phyloP scores from a whole-genome alignment of 2,329 filamentous ascomycete species.

The Colletotrichum brevisporum region DNA sequence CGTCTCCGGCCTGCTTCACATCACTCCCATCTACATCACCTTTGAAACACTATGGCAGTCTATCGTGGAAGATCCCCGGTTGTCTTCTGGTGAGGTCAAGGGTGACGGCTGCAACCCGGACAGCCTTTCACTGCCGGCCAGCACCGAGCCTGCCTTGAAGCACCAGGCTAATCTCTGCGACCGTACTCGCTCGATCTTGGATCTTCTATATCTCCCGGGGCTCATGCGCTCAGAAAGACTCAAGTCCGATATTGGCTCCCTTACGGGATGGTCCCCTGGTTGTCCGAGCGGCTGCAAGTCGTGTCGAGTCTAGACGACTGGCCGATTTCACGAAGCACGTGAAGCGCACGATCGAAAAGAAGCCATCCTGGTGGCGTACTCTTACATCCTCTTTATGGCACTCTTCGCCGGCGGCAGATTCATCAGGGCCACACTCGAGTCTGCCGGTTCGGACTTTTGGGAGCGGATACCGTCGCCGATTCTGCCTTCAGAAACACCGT shows the following conservation, averaged over 20 bases:
- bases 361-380: conserved; percentile 80
- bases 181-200: conserved; percentile 58
- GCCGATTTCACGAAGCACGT: conserved; percentile 71
- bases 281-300: conserved; percentile 61
- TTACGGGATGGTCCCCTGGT: conserved; percentile 65
- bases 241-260: conserved; percentile 64
- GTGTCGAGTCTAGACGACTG: conserved; percentile 58
- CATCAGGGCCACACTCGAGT: conserved; percentile 74
- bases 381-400: conserved; percentile 86
- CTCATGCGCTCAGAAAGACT: conserved; percentile 64
- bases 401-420: conserved; percentile 83
- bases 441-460: conserved; percentile 74
- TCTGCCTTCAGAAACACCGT: conserved; percentile 45
- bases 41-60: conserved; percentile 77
- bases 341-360: conserved; percentile 59
- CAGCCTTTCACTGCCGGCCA: neutral
- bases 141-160: neutral
- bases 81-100: conserved; percentile 5
- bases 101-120: conserved; percentile 11
- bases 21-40: conserved; percentile 78
- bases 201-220: conserved; percentile 61
- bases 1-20: conserved; percentile 75
- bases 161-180: conserved; percentile 39
- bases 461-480: conserved; percentile 49
- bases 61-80: conserved; percentile 53